A percentile compares a stretch with the other conserved stretches of the same genome.
phyloP scores from a whole-genome alignment of 441 rosid genomes.

The Dalechampia spathulata region DNA sequence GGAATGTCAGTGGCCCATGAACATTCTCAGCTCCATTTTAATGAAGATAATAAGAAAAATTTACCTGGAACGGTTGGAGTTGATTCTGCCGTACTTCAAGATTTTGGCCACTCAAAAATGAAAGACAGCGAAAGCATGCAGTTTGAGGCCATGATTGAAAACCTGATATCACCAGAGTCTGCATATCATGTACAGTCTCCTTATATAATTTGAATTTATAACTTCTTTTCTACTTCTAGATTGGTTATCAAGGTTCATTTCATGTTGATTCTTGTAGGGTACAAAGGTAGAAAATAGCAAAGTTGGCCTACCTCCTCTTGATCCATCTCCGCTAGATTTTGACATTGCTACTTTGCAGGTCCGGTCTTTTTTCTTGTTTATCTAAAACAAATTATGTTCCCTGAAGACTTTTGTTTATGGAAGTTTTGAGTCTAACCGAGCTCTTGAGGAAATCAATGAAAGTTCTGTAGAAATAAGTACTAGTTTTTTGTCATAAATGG shows the following conservation, averaged over 20 bases:
- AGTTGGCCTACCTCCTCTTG: slow-evolving; percentile 44
- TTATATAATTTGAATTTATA: slow-evolving; percentile 20
- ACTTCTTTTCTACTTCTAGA: slow-evolving; percentile 1
- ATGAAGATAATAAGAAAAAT: slow-evolving; percentile 20
- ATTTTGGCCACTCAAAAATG: slow-evolving; percentile 30
- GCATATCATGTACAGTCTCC: slow-evolving; percentile 51
- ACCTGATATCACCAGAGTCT: slow-evolving; percentile 38
- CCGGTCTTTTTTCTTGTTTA: slow-evolving; percentile 10
- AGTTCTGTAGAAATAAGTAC: no score
- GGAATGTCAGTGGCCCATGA: slow-evolving; percentile 26
- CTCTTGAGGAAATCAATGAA: no score
- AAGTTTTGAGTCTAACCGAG: slow-evolving; percentile 9
- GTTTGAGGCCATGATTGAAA: slow-evolving; percentile 54
- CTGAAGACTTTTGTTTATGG: not conserved
- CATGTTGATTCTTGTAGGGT: slow-evolving; percentile 41
- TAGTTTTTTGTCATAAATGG: no score
- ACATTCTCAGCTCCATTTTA: slow-evolving; percentile 35
- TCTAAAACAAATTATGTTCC: not conserved
- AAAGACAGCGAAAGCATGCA: slow-evolving; percentile 51
- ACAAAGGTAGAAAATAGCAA: slow-evolving; percentile 38
- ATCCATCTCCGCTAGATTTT: slow-evolving; percentile 42
- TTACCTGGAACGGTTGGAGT: slow-evolving; percentile 18
- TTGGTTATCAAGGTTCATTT: slow-evolving; percentile 16
- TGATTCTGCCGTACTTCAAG: slow-evolving; percentile 18
- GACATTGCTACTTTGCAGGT: slow-evolving; percentile 79